Percentiles rank a stretch among this genome's conserved stretches.
Conservation (phyloP, 176 grass and related monocot species). For the Eragrostis nindensis region DNA sequence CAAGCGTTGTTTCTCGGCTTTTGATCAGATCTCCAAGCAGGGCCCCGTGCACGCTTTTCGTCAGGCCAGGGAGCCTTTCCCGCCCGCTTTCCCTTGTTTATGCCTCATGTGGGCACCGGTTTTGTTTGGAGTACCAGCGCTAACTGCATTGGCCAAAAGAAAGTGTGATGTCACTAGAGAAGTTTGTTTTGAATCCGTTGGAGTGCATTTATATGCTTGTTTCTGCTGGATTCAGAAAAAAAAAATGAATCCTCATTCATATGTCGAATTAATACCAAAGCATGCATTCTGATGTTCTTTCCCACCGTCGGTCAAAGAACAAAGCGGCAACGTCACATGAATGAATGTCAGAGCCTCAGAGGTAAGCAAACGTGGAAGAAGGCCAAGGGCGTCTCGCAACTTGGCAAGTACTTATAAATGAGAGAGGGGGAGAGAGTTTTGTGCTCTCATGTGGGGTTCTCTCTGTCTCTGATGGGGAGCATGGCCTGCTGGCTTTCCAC, state of each 20-base stretch:
- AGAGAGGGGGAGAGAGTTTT: neutral
- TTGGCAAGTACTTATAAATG: neutral
- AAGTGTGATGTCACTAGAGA: neutral
- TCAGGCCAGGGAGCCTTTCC: neutral
- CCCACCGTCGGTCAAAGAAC: neutral
- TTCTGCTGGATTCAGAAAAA: too few species aligned
- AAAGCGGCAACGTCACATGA: neutral
- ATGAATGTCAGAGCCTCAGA: neutral
- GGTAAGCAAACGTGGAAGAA: too few species aligned
- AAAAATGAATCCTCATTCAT: neutral
- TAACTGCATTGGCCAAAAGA: neutral
- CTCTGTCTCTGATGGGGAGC: slow-evolving; percentile 25
- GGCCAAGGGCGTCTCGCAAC: too few species aligned
- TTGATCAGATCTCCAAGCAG: slow-evolving; percentile 12
- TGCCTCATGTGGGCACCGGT: neutral
- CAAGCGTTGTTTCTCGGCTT: neutral
- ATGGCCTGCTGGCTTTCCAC: slow-evolving; percentile 38
- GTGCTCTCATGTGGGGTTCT: slow-evolving; percentile 25
- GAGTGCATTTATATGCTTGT: neutral
- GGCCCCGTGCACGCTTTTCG: neutral
- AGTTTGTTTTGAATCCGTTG: neutral
- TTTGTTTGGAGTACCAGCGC: too few species aligned
- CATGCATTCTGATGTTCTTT: neutral
- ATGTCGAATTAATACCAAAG: neutral
- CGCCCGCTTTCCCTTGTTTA: slow-evolving; percentile 24